Evolutionary conservation across 2,329 filamentous ascomycete species (phyloP), one percentile per base, ranked within the genome.

Genomic region (Penicillium sp.): DNA sequence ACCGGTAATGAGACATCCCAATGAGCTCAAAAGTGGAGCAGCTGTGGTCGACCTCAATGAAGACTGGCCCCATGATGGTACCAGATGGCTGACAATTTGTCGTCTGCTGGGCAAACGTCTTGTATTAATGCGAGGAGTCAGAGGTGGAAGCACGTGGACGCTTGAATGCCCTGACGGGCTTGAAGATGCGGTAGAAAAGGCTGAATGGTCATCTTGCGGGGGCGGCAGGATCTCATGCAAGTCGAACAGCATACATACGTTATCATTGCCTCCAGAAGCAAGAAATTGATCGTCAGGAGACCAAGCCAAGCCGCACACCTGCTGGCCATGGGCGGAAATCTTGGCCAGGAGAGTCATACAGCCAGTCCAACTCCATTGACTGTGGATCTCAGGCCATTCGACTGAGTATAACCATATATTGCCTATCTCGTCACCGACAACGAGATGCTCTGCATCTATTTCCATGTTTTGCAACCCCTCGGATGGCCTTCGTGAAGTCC

Each of bases 241-340:
- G 53, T 93, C 85, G 72, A 96, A 96, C 2, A 98, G 81, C 65
- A 88, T 90, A 69, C 93, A 96, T 3, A 87, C 75, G 69, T 98
- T 97, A 78, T 99, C 95, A 70, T 99, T 98, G 25, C 91, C 92
- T 7, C 95, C 93, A 4, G 91, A 92, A 14, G 91, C 92, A 71
- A 99, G 93, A 35, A 87, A 82, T 3, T 82, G 81, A 3, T 92
- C 92, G 67, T 91, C 86, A 3, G 80, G 79, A 3, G 92, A 93
- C 91, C 93, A 98, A 3, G 90, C 85, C n/a, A 99, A 80, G 1
- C 93, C 93, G 68, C 95, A 99, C 54, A 99, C 88, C 69, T 98
- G 93, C 74, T 97, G 92, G 1, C 82, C 85, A 71, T 98, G 93
- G 8, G 91, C 85, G 31, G 83, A 83, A 65, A 98, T 88, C 62